A percentile compares a stretch with the other conserved stretches of the same genome.
These are phyloP conservation scores for Ciborinia camelliae DNA, from an alignment of 2,329 filamentous ascomycete species.

Conservation along the genomic window DNA sequence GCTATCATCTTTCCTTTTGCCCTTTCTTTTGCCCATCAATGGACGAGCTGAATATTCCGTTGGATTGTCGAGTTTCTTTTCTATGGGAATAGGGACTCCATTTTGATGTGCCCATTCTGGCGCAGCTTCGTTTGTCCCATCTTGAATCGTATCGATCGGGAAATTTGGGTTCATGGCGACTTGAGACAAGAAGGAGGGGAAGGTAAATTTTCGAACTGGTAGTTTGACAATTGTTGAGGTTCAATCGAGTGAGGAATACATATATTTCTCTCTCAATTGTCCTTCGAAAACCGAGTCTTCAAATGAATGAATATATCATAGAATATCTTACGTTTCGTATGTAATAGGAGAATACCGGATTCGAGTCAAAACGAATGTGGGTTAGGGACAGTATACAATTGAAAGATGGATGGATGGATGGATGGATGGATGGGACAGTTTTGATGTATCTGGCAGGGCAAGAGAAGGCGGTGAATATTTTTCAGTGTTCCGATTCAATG, in stretches of 20 bases:
- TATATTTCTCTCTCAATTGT: slow-evolving; percentile 18
- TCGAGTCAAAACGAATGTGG: slow-evolving; percentile 20
- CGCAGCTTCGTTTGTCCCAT: slow-evolving; percentile 24
- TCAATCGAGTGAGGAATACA: slow-evolving; percentile 16
- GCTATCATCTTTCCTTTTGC: slow-evolving; percentile 60
- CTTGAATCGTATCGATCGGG: slow-evolving; percentile 12
- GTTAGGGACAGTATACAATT: slow-evolving; percentile 9
- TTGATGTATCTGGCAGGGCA: slow-evolving; percentile 9
- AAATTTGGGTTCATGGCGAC: slow-evolving; percentile 17
- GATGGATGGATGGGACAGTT: too few relatives aligned
- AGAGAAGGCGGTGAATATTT: slow-evolving; percentile 13
- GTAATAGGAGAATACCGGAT: slow-evolving; percentile 9
- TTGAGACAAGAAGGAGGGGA: not conserved
- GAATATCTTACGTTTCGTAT: slow-evolving; percentile 6
- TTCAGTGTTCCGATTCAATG: not conserved
- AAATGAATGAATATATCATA: slow-evolving; percentile 19
- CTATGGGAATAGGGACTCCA: slow-evolving; percentile 23
- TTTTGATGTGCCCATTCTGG: slow-evolving; percentile 27
- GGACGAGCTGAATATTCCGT: slow-evolving; percentile 19
- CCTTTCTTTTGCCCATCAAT: slow-evolving; percentile 42
- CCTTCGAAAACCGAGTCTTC: slow-evolving; percentile 10
- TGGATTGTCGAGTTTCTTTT: slow-evolving; percentile 24
- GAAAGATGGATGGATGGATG: slow-evolving; percentile 14
- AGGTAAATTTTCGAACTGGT: slow-evolving; percentile 4
- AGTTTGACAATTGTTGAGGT: slow-evolving; percentile 16